Evolutionary conservation across 116 monocot species (phyloP).

Genomic region (Phalaenopsis hybrid): DNA sequence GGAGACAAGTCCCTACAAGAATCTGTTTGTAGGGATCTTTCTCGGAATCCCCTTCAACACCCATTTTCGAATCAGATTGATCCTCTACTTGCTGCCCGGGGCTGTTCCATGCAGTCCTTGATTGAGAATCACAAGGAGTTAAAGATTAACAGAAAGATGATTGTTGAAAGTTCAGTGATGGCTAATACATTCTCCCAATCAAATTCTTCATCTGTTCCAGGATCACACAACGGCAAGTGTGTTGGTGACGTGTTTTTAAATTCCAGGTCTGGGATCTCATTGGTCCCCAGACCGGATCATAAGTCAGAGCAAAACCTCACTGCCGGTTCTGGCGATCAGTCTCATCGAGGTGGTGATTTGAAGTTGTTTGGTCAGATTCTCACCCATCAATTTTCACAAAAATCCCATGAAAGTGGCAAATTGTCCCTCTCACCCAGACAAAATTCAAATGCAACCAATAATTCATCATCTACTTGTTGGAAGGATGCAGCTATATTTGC

Average conservation of each 20-base stretch:
- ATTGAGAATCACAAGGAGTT: constrained; percentile 16
- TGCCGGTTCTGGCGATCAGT: not conserved
- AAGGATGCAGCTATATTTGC: constrained; percentile 15
- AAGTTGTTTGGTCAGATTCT: constrained; percentile 91
- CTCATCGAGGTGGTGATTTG: constrained; percentile 53
- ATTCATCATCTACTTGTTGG: not conserved
- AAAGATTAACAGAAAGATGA: constrained; percentile 7
- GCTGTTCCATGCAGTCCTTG: constrained; percentile 27
- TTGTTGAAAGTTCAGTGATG: constrained; percentile 2
- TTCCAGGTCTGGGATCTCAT: too few species aligned
- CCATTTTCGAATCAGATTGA: constrained; percentile 18
- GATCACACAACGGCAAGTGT: too few species aligned
- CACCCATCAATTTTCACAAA: constrained; percentile 36
- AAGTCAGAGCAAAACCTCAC: too few species aligned
- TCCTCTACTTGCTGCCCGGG: constrained; percentile 16
- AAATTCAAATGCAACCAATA: constrained; percentile 10
- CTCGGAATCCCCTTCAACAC: constrained; percentile 25
- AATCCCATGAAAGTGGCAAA: constrained; percentile 11
- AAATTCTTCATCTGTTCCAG: too few species aligned
- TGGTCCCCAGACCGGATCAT: too few species aligned
- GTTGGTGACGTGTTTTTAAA: too few species aligned
- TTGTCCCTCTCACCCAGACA: constrained; percentile 23
- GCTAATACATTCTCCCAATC: too few species aligned
- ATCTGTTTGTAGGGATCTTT: constrained; percentile 9
- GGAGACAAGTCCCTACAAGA: constrained; percentile 23